Percentiles rank a stretch among this genome's conserved stretches.
phyloP scores from a whole-genome alignment of 352 stramenopile species.

The Pythium vanterpoolii region DNA sequence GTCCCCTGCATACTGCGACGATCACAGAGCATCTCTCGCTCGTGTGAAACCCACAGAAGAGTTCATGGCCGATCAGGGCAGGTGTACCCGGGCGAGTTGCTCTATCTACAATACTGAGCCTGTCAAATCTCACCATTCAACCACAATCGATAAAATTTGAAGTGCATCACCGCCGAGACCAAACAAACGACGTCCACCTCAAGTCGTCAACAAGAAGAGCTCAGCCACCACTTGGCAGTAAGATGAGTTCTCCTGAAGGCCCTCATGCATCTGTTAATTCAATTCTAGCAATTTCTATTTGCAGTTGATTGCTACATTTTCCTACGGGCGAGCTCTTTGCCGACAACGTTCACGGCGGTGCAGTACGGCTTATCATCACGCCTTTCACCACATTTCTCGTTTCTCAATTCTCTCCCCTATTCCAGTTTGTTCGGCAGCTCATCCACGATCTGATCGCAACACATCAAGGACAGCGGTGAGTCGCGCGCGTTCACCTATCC shows the following conservation, averaged over 20 bases:
- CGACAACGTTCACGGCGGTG: constrained; percentile 77
- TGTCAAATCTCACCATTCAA: no score
- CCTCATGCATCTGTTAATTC: neutral
- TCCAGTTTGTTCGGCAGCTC: constrained; percentile 81
- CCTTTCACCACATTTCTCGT: neutral
- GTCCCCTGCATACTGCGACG: no score
- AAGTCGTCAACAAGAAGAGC: constrained; percentile 92
- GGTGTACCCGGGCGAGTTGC: no score
- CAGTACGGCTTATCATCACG: constrained; percentile 31
- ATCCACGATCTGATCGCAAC: constrained; percentile 49
- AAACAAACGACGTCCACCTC: constrained; percentile 85
- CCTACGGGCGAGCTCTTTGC: constrained; percentile 75
- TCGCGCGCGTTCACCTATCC: constrained; percentile 52
- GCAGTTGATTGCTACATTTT: constrained; percentile 64
- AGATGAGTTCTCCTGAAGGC: constrained; percentile 6
- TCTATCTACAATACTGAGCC: no score
- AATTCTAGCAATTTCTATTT: no score
- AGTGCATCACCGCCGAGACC: no score
- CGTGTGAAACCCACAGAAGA: no score
- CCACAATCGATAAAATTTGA: no score
- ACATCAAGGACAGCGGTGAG: constrained; percentile 23
- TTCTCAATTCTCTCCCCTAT: neutral
- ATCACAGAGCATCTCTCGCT: no score
- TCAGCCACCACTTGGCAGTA: constrained; percentile 92
- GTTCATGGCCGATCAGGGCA: no score